Conservation (phyloP, 2,329 filamentous ascomycete species). For the Byssoonygena ceratinophila region DNA sequence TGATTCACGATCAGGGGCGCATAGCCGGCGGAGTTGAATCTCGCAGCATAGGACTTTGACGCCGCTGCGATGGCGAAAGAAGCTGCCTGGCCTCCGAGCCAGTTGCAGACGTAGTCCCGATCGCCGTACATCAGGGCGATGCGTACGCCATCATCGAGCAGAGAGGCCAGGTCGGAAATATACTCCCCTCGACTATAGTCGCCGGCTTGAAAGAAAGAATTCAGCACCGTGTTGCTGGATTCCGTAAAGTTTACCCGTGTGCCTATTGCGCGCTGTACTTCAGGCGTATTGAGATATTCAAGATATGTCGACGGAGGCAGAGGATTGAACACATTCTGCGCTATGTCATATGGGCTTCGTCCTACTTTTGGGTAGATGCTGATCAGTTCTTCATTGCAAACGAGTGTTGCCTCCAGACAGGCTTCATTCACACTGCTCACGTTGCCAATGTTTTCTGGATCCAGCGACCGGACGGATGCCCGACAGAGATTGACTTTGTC, state of each 20-base stretch:
- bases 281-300: constrained; percentile 48
- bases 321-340: constrained; percentile 41
- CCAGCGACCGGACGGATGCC: constrained; percentile 36
- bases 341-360: constrained; percentile 49
- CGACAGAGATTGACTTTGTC: constrained; percentile 46
- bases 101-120: constrained; percentile 48
- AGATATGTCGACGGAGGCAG: constrained; percentile 44
- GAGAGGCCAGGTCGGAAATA: constrained; percentile 48
- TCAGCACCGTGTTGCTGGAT: constrained; percentile 35
- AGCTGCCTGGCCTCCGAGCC: constrained; percentile 61
- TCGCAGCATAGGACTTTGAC: constrained; percentile 36
- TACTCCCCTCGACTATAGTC: constrained; percentile 56
- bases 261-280: constrained; percentile 49
- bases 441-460: constrained; percentile 41
- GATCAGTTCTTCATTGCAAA: constrained; percentile 49
- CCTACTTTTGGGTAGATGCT: constrained; percentile 39
- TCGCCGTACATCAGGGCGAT: constrained; percentile 63
- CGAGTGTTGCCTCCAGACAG: constrained; percentile 37
- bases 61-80: constrained; percentile 48
- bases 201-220: constrained; percentile 43
- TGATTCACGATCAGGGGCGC: constrained; percentile 59
- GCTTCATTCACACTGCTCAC: constrained; percentile 37
- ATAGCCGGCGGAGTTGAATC: constrained; percentile 60
- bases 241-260: constrained; percentile 49
- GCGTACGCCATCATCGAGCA: constrained; percentile 52